Conservation (phyloP, 164 flowering plant species). For the Aristolochia contorta region DNA sequence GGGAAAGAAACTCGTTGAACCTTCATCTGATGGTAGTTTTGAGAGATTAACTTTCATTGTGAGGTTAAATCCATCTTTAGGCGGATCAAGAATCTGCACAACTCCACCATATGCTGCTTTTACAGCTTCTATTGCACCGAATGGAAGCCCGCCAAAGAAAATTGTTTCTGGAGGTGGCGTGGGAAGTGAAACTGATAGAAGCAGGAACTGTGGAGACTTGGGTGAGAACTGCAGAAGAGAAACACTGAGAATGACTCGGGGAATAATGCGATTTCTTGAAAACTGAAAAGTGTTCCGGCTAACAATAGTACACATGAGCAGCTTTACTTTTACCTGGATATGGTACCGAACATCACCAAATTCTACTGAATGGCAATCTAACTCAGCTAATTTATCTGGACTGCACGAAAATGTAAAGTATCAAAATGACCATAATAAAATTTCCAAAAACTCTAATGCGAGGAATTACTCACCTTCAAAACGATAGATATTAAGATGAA, state of each 20-base stretch:
- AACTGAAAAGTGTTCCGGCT: not conserved
- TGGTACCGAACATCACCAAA: constrained; percentile 90
- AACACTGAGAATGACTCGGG: not conserved
- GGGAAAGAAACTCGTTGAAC: constrained; percentile 46
- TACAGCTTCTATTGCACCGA: constrained; percentile 88
- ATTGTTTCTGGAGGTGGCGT: constrained; percentile 77
- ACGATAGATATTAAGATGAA: too few species aligned
- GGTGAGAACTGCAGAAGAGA: constrained; percentile 48
- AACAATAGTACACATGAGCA: not conserved
- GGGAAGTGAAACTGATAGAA: constrained; percentile 75
- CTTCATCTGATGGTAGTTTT: constrained; percentile 88
- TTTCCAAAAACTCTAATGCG: too few species aligned
- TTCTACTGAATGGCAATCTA: constrained; percentile 84
- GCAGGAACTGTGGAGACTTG: constrained; percentile 63
- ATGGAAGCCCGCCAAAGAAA: constrained; percentile 75
- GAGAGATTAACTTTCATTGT: constrained; percentile 78
- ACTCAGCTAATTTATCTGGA: constrained; percentile 79
- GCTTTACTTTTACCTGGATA: constrained; percentile 48
- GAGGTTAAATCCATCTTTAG: constrained; percentile 89
- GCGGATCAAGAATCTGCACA: constrained; percentile 95
- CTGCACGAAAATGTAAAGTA: constrained; percentile 28
- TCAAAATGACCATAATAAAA: too few species aligned
- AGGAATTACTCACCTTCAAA: too few species aligned
- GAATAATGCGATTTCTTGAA: not conserved
- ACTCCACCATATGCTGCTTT: constrained; percentile 65